Percentiles rank a stretch among this genome's conserved stretches.
Conservation (phyloP, 108 stramenopile species). For the Conticribra weissflogii region DNA sequence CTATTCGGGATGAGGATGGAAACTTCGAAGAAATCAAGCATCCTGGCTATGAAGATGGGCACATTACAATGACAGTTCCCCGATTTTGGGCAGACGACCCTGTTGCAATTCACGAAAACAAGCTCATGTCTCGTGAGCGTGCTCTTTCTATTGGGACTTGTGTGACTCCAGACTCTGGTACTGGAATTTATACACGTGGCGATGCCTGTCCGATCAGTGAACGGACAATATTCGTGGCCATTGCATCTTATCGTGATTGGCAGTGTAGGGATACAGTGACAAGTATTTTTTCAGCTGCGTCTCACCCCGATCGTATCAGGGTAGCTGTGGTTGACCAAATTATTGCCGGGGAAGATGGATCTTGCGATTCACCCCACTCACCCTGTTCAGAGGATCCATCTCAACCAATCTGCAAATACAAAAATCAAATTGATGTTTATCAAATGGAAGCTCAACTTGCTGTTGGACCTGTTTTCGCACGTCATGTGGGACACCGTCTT, state of each 20-base stretch:
- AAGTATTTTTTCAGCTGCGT: constrained; percentile 64
- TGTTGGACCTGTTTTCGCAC: constrained; percentile 63
- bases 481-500: constrained; percentile 57
- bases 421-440: constrained; percentile 52
- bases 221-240: constrained; percentile 52
- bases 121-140: constrained; percentile 48
- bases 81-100: constrained; percentile 49
- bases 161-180: constrained; percentile 35
- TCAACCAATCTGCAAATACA: constrained; percentile 48
- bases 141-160: constrained; percentile 52
- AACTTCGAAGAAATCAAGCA: constrained; percentile 53
- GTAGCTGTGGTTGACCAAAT: constrained; percentile 61
- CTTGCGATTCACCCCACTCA: constrained; percentile 42
- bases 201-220: constrained; percentile 42
- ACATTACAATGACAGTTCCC: constrained; percentile 44
- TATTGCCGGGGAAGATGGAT: constrained; percentile 46
- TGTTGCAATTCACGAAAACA: constrained; percentile 51
- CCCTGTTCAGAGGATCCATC: constrained; percentile 42
- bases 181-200: constrained; percentile 35
- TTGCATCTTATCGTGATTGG: constrained; percentile 56
- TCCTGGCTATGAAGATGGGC: constrained; percentile 41
- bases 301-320: constrained; percentile 69
- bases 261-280: constrained; percentile 65
- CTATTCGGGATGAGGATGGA: constrained; percentile 47
- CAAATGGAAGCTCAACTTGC: constrained; percentile 54